A percentile compares a stretch with the other conserved stretches of the same genome.
These are phyloP conservation scores for Fremontodendron californicum DNA, from an alignment of 345 rosid genomes.

Conservation along the genomic window DNA sequence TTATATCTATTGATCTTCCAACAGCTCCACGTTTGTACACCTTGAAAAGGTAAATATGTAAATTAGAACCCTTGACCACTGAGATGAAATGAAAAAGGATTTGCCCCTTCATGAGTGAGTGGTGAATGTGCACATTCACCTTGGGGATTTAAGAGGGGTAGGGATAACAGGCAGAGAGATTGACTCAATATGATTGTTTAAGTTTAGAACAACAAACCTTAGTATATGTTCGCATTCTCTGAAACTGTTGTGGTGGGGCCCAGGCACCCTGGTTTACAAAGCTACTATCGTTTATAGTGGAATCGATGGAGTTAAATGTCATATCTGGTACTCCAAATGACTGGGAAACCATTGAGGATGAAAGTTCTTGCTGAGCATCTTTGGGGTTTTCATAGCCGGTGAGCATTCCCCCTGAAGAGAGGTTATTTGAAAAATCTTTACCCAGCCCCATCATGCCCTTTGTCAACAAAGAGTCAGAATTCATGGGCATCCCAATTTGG, in stretches of 20 bases:
- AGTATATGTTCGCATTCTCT: constrained; percentile 57
- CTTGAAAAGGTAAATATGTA: constrained; percentile 27
- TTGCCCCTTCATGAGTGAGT: not conserved
- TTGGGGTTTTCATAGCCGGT: constrained; percentile 41
- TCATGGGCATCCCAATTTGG: constrained; percentile 30
- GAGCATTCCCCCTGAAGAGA: constrained; percentile 44
- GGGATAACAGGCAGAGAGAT: not conserved
- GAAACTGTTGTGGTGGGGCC: constrained; percentile 49
- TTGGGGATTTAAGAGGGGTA: not conserved
- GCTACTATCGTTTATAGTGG: constrained; percentile 43
- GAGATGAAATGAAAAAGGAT: not conserved
- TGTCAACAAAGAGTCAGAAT: constrained; percentile 36
- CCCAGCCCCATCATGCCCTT: constrained; percentile 42
- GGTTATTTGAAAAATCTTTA: constrained; percentile 44
- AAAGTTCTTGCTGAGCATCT: constrained; percentile 54
- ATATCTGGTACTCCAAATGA: constrained; percentile 60
- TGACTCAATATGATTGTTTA: not conserved
- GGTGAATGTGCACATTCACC: not conserved
- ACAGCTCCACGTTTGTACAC: constrained; percentile 81
- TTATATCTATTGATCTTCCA: constrained; percentile 71
- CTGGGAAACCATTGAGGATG: constrained; percentile 63
- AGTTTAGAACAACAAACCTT: constrained; percentile 41
- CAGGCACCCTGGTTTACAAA: constrained; percentile 44
- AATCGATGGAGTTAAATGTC: constrained; percentile 53
- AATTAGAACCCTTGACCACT: constrained; percentile 9